These are phyloP conservation scores for Kluyveromyces lactis DNA, from an alignment of 805 yeast species.

Conservation along the genomic window DNA sequence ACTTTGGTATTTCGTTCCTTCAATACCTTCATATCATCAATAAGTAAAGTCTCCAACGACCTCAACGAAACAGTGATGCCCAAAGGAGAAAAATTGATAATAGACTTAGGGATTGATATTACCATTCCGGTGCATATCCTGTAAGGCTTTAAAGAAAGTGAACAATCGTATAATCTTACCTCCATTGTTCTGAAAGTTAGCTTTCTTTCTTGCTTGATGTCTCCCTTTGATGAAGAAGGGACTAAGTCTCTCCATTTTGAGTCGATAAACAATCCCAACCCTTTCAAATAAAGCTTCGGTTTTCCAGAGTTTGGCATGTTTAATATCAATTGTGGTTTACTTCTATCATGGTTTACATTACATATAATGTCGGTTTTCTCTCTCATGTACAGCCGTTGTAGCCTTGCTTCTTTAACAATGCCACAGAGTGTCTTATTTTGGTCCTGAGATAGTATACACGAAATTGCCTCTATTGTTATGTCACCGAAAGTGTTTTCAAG, in stretches of 20 bases:
- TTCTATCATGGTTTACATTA: conserved; percentile 3
- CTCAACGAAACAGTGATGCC: conserved; percentile 34
- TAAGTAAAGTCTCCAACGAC: conserved; percentile 42
- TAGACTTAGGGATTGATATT: background rate
- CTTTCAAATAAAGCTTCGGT: conserved; percentile 38
- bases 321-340: conserved; percentile 35
- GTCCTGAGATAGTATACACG: background rate
- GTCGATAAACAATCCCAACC: conserved; percentile 46
- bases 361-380: conserved; percentile 25
- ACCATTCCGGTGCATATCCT: conserved; percentile 28
- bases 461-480: background rate
- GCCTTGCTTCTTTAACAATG: conserved; percentile 13
- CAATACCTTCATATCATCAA: conserved; percentile 49
- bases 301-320: conserved; percentile 30
- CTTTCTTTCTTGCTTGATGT: background rate
- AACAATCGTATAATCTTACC: conserved; percentile 39
- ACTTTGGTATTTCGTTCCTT: conserved; percentile 8
- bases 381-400: conserved; percentile 8
- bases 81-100: conserved; percentile 26
- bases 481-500: background rate
- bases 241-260: conserved; percentile 43
- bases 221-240: background rate
- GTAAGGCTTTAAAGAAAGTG: conserved; percentile 57
- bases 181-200: conserved; percentile 9
- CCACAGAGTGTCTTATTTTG: conserved; percentile 2